Base-by-base conservation (phyloP, 805 yeast genomes). In the Wickerhamiella hasegawae region DNA sequence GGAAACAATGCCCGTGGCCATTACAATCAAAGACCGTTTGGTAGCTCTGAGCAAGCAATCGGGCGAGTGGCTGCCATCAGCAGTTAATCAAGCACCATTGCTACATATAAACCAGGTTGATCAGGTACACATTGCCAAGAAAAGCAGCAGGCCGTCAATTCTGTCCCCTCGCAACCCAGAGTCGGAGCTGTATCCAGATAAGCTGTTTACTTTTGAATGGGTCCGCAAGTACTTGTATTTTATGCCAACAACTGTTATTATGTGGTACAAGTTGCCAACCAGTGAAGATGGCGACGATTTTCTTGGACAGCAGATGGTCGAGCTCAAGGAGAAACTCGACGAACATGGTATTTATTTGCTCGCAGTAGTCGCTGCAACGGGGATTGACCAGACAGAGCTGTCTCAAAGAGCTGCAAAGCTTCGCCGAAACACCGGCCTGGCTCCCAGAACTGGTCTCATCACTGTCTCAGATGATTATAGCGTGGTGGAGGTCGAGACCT, bases 141-240 rank as follows among this genome's bases (percentile, higher is more conserved):
- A 26, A 26, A 14, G 8, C 6, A 14, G 16, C 8, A 11, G 15
- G 28, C 58, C 58, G 15, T 53, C 62, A 2, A 41, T 44, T 4
- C 39, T 59, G 9, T 69, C 75, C 0, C 74, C 76, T 2, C 54
- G 60, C 32, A 58, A 62, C 33, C 55, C 57, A n/a, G 53, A 54
- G 3, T 57, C 68, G 1, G 45, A 49, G 1, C 37, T 62, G 21
- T 62, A 50, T 41, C 67, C 69, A 1, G 54, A 60, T 24, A 62
- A 65, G 0, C 42, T 70, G 1, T 45, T 70, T 21, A 58, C 66
- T 2, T 42, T 48, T 1, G 55, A 65, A 18, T 75, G 81, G 82
- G 39, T 72, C 11, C 58, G 61, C 24, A 73, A 71, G 45, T 69
- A 73, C 45, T 53, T 56, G 19, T 55, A 60, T n/a, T 37, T 54